Percentiles rank a stretch among this genome's conserved stretches.
These are phyloP conservation scores for Aspergillus bertholletiae DNA, from an alignment of 495 filamentous ascomycete genomes.

Conservation along the genomic window DNA sequence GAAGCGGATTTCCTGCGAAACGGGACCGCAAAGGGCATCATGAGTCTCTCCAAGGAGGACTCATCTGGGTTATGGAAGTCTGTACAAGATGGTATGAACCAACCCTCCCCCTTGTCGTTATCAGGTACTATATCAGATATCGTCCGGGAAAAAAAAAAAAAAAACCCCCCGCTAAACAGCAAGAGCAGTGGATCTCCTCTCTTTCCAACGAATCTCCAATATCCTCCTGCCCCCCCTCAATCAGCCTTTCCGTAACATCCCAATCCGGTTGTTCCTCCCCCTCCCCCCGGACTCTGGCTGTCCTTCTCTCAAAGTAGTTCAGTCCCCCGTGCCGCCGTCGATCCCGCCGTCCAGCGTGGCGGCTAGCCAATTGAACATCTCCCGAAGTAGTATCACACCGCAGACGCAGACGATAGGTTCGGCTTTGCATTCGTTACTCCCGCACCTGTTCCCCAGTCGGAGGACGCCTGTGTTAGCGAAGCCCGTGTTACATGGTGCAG, in stretches of 20 bases:
- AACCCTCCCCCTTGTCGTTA: background rate
- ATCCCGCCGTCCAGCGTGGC: conserved; percentile 24
- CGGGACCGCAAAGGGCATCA: conserved; percentile 87
- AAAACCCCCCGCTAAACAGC: no score
- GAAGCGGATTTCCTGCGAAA: conserved; percentile 93
- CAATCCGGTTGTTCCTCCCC: conserved; percentile 84
- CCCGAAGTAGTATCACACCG: conserved; percentile 25
- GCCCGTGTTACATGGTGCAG: conserved; percentile 82
- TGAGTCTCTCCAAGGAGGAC: conserved; percentile 85
- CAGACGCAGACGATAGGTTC: conserved; percentile 78
- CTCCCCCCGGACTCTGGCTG: conserved; percentile 48
- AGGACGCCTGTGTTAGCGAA: conserved; percentile 86
- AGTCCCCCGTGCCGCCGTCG: conserved; percentile 59
- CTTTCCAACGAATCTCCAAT: conserved; percentile 70
- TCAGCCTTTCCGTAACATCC: conserved; percentile 71
- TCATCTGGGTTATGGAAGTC: conserved; percentile 84
- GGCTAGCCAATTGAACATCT: conserved; percentile 23
- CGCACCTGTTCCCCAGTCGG: conserved; percentile 82
- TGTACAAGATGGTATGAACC: conserved; percentile 70
- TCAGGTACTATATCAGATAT: background rate
- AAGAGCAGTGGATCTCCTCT: conserved; percentile 62
- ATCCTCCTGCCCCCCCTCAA: conserved; percentile 74
- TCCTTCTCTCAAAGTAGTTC: conserved; percentile 62
- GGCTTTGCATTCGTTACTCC: conserved; percentile 73
- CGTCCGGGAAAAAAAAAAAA: no score